Base-by-base conservation (phyloP, 306 rosid genomes). In the Cotoneaster glaucophyllus region DNA sequence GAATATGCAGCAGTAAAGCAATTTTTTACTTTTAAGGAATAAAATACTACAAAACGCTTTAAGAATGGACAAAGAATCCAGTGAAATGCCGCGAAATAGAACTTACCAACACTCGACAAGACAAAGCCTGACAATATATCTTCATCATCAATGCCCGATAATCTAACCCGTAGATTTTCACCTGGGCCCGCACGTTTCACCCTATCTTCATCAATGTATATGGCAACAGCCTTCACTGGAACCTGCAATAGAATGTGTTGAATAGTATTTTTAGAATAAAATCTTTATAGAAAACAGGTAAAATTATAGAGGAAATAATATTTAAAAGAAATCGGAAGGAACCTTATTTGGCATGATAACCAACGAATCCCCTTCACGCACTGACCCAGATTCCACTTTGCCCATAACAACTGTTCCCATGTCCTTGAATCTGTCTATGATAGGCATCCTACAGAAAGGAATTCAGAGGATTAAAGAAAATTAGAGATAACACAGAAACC, bases 331-430 rank as follows among this genome's bases (percentile, higher is more conserved):
- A 70, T 14, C 43, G 64, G 69, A 53, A 58, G 29, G 12, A 37
- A 96, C 99, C 99, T 93, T 96, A 81, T 96, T 96, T 81, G 99
- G 99, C 98, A 96, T 96, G 68, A 96, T 65, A 84, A 86, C 58
- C 82, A 96, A 45, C 50, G 96, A 82, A 77, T 92, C 98, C 11
- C 99, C 99, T 83, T 93, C 97, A 8, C 84, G 77, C 65, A 90
- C 79, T 6, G 83, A 80, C 57, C 99, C 99, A 82, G 94, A 96
- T 87, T 96, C 99, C 73, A 93, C 93, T 86, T 96, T 96, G 14
- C 99, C 99, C 99, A 96, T 92, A 71, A 91, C 88, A 69, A 88
- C 92, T 64, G 98, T 93, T 82, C 98, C 99, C 99, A 90, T 90
- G 84, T 93, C 99, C 82, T 89, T 96, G 81, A 96, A 96, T 79